Evolutionary conservation across 306 rosid species (phyloP), one percentile per base, ranked within the genome.

Genomic region (Pterocarpus santalinus): DNA sequence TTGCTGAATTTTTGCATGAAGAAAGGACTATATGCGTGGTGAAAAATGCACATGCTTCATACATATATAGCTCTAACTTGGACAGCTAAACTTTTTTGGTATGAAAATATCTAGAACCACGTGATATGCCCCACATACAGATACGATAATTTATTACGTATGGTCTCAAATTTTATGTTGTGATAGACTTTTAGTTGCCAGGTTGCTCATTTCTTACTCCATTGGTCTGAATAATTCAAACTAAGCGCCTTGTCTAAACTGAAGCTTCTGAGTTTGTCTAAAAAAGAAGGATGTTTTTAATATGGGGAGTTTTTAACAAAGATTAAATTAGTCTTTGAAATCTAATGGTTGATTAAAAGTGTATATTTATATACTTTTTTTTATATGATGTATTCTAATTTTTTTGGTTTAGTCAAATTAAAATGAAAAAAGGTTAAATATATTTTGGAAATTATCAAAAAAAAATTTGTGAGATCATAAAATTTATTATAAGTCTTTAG

Each of bases 161-260:
- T 5, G 10, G 5, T 36, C 8, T 66, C 72, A 41, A 39, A 41
- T 32, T 41, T 41, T 67, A 12, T 56, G 13, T 65, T 64, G 39
- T 4, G 36, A 35, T 49, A 64, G 72, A 76, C 72, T 76, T 75
- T 34, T 76, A 10, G 36, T 33, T 32, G 52, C 28, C 8, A 0
- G 38, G 28, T 64, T 65, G 64, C 53, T 65, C 8, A 44, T 33
- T 34, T 36, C 41, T 49, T 12, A 65, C 32, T 77, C 65, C 14
- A 77, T 17, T 51, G 8, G 6, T 35, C 33, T 9, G 9, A 10
- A 34, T n/a, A n/a, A 34, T 57, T 55, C 30, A 63, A 75, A 47
- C n/a, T 73, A 65, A 17, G n/a, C 62, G 9, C 17, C 36, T 16
- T 3, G 28, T 35, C 5, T 64, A 13, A 8, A 12, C 2, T 49